Conservation (phyloP, 495 filamentous ascomycete species). For the Xylaria longipes region DNA sequence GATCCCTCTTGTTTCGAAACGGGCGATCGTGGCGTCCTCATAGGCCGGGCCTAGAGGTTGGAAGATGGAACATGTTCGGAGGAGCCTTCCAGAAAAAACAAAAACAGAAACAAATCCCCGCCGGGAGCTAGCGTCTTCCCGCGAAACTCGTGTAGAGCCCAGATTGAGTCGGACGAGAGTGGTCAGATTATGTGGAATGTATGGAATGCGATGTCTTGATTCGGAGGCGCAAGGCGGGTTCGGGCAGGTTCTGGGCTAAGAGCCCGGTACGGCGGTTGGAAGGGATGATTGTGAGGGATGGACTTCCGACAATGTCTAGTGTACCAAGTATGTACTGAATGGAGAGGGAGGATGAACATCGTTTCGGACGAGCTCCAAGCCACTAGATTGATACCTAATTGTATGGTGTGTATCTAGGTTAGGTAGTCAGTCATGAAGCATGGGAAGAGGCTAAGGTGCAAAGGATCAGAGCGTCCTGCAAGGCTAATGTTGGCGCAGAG, state of each 20-base stretch:
- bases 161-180: background rate
- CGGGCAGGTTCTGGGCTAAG: slow-evolving; percentile 1
- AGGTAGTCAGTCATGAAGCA: background rate
- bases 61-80: background rate
- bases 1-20: slow-evolving; percentile 23
- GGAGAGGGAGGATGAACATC: background rate
- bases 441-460: slow-evolving; percentile 19
- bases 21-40: slow-evolving; percentile 13
- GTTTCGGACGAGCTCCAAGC: background rate
- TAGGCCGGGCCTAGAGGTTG: slow-evolving; percentile 1
- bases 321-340: background rate
- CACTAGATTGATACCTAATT: background rate
- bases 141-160: background rate
- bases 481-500: slow-evolving; percentile 17
- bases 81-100: slow-evolving; percentile 8
- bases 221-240: slow-evolving; percentile 7
- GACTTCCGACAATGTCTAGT: background rate
- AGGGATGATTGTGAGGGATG: slow-evolving; percentile 18
- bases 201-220: slow-evolving; percentile 12
- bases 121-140: slow-evolving; percentile 15
- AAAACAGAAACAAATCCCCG: slow-evolving; percentile 16
- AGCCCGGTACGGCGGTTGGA: background rate
- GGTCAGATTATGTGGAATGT: slow-evolving; percentile 4
- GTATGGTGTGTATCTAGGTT: background rate
- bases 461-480: slow-evolving; percentile 22